Percentiles rank a stretch among this genome's conserved stretches.
phyloP scores from a whole-genome alignment of 106 monocot species.

The Allium fistulosum region DNA sequence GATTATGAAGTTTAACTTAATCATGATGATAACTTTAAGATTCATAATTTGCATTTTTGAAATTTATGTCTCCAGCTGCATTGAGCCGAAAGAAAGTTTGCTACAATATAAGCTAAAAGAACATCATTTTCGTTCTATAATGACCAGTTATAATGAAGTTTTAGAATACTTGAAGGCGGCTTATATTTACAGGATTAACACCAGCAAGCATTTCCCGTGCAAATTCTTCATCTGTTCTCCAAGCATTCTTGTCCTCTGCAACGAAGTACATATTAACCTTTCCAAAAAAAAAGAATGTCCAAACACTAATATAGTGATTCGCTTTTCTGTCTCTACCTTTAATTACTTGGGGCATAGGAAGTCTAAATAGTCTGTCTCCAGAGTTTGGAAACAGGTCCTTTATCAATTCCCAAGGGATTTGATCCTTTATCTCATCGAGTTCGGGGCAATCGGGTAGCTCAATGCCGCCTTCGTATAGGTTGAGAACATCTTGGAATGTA shows the following conservation, averaged over 20 bases:
- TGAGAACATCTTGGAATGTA: slow-evolving; percentile 47
- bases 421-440: slow-evolving; percentile 25
- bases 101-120: too few species aligned
- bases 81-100: too few species aligned
- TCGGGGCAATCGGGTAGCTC: slow-evolving; percentile 21
- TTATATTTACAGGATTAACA: slow-evolving; percentile 47
- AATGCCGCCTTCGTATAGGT: slow-evolving; percentile 59
- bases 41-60: too few species aligned
- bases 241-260: slow-evolving; percentile 38
- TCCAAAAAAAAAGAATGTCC: too few species aligned
- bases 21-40: too few species aligned
- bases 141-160: not conserved
- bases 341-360: slow-evolving; percentile 57
- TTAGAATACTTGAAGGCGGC: slow-evolving; percentile 22
- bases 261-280: not conserved
- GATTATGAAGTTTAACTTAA: too few species aligned
- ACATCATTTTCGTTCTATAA: too few species aligned
- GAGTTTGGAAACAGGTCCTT: slow-evolving; percentile 33
- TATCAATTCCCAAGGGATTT: slow-evolving; percentile 55
- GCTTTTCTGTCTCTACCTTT: slow-evolving; percentile 25
- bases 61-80: too few species aligned
- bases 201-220: slow-evolving; percentile 66
- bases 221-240: slow-evolving; percentile 72
- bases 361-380: slow-evolving; percentile 28
- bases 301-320: too few species aligned